Conservation (phyloP, 2,329 filamentous ascomycete species). For the Penicillium sp. region DNA sequence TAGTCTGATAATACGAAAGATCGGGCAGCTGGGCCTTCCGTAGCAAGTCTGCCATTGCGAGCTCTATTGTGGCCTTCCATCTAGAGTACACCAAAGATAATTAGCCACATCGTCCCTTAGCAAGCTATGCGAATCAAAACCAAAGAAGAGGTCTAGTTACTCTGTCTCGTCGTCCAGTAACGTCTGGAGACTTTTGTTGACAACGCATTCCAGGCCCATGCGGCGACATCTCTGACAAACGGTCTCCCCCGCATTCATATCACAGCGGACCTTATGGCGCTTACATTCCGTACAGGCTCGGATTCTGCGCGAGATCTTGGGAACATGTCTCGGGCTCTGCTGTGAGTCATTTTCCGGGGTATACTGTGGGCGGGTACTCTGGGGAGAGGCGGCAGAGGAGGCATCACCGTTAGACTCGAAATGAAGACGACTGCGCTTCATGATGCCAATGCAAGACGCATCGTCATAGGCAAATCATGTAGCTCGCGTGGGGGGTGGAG, state of each 20-base stretch:
- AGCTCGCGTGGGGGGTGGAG: too few relatives aligned
- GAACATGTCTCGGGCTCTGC: too few relatives aligned
- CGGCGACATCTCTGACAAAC: conserved; percentile 45
- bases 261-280: conserved; percentile 49
- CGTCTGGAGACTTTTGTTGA: conserved; percentile 47
- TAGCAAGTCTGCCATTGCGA: conserved; percentile 33
- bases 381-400: conserved; percentile 29
- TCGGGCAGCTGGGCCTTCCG: conserved; percentile 33
- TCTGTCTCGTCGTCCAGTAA: conserved; percentile 44
- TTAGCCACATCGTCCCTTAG: too few relatives aligned
- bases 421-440: conserved; percentile 35
- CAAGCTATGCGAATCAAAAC: too few relatives aligned
- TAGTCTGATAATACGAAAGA: conserved; percentile 32
- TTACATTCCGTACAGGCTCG: conserved; percentile 47
- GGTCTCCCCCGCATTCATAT: conserved; percentile 44
- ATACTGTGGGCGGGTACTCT: conserved; percentile 19
- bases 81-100: too few relatives aligned
- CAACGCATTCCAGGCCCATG: conserved; percentile 43
- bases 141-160: conserved; percentile 25
- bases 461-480: too few relatives aligned
- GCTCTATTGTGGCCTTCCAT: conserved; percentile 34
- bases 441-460: too few relatives aligned
- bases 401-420: conserved; percentile 33
- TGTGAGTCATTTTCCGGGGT: conserved; percentile 25
- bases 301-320: conserved; percentile 40